Conservation (phyloP, 2,329 filamentous ascomycete species). For the Colletotrichum sp. region DNA sequence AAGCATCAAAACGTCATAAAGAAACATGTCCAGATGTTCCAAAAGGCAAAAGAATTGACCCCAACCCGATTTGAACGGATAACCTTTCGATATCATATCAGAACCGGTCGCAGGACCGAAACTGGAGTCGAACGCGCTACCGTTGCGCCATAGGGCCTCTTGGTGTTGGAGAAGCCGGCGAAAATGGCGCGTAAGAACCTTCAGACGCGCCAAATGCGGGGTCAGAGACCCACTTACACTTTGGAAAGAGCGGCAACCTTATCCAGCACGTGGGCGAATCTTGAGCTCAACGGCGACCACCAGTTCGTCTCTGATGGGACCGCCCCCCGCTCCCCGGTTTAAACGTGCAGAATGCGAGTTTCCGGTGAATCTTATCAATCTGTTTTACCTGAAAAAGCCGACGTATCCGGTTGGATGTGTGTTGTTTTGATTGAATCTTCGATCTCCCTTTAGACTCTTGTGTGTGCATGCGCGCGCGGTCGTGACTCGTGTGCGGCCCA, state of each 20-base stretch:
- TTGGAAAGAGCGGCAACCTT: background rate
- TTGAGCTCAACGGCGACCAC: slow-evolving; percentile 1
- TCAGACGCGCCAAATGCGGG: background rate
- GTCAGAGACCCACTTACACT: background rate
- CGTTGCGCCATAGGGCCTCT: slow-evolving; percentile 17
- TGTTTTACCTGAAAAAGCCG: background rate
- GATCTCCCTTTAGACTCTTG: background rate
- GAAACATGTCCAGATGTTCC: rapidly evolving
- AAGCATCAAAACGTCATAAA: background rate
- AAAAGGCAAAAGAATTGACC: background rate
- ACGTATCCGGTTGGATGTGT: background rate
- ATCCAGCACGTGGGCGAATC: background rate
- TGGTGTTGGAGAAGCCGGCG: rapidly evolving
- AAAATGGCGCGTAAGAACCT: background rate
- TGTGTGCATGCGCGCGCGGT: background rate
- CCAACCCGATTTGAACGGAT: slow-evolving; percentile 22
- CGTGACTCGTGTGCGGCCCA: background rate
- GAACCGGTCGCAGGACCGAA: background rate
- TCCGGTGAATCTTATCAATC: background rate
- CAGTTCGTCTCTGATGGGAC: background rate
- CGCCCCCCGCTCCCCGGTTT: background rate
- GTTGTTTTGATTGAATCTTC: background rate
- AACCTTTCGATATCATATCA: slow-evolving; percentile 13
- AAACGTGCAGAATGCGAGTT: background rate
- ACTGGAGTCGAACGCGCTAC: slow-evolving; percentile 22